Evolutionary conservation across 2,329 filamentous ascomycete genomes (phyloP), one percentile per base, ranked within the genome.

Genomic region (Harringtonia aguacate): DNA sequence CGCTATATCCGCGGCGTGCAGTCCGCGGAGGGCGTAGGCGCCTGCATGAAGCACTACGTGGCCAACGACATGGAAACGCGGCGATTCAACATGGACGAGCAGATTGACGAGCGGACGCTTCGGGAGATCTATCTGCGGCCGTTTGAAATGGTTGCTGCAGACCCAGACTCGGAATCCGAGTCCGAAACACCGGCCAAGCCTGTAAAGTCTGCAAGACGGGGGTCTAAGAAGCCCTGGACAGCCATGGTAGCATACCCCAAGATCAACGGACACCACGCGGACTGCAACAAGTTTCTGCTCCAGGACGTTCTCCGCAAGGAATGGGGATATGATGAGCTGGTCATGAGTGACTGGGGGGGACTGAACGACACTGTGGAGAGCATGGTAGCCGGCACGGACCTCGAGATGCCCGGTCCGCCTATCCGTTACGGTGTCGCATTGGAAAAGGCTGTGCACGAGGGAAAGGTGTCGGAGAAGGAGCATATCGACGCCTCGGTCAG

Each of bases 181-280:
- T 5, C 13, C 30, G 30, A 33, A 5, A 13, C 12, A 8, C 7
- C 30, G 7, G 30, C 5, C 6, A 15, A 14, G 30, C 7, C 5
- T 33, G 30, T 10, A 6, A 27, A 27, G 24, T 10, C 24, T 10
- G 10, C 17, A 55, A 55, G 43, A 56, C 62, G 38, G 52, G 54
- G 7, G 50, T 56, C 36, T 8, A 28, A 24, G 24, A 12, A n/a
- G 47, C 62, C 61, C 2, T 56, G 56, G 21, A 59, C 57, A 24
- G 54, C 64, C 31, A 65, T 66, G 62, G 61, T 61, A 4, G 55
- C 58, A 20, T 66, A 65, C 48, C 64, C 64, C 39, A 63, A 61
- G 42, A 59, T 66, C 22, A 65, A 66, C 46, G 63, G 62, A 8
- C 48, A 54, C 14, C 62, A 64, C 50, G 60, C 58, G 15, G 61